Evolutionary conservation across 805 yeast species (phyloP).

Genomic region (Sporopachydermia lactativora): DNA sequence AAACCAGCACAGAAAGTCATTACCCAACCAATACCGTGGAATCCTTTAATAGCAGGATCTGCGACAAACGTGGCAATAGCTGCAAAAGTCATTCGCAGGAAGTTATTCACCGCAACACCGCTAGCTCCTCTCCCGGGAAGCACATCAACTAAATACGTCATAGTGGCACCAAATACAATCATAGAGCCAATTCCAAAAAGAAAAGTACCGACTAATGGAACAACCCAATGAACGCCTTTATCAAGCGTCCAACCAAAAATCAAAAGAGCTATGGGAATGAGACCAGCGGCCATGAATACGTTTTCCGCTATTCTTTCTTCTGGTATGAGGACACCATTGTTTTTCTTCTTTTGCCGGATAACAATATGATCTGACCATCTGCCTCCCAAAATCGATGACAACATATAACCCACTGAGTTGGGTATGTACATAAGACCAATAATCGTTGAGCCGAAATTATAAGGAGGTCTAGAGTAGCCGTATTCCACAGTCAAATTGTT

Average conservation of each 20-base stretch:
- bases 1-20: slow-evolving; percentile 50
- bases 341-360: slow-evolving; percentile 30
- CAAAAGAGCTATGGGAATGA: slow-evolving; percentile 45
- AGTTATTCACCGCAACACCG: slow-evolving; percentile 61
- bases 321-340: slow-evolving; percentile 50
- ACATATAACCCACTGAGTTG: slow-evolving; percentile 52
- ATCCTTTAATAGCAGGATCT: slow-evolving; percentile 51
- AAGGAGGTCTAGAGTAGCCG: slow-evolving; percentile 44
- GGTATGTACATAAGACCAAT: slow-evolving; percentile 66
- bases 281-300: slow-evolving; percentile 40
- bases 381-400: slow-evolving; percentile 66
- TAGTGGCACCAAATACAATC: slow-evolving; percentile 63
- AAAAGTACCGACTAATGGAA: slow-evolving; percentile 63
- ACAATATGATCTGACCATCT: slow-evolving; percentile 49
- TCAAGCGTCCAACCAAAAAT: slow-evolving; percentile 68
- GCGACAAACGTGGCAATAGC: slow-evolving; percentile 64
- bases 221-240: slow-evolving; percentile 48
- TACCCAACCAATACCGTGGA: slow-evolving; percentile 53
- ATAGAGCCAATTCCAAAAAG: slow-evolving; percentile 62
- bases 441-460: slow-evolving; percentile 42
- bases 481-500: slow-evolving; percentile 56
- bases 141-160: slow-evolving; percentile 60
- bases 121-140: slow-evolving; percentile 75
- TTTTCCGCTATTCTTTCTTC: slow-evolving; percentile 65
- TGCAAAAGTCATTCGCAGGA: slow-evolving; percentile 57